Base-by-base conservation (phyloP, 257 asterid genomes). In the Solanum ossicruentum region DNA sequence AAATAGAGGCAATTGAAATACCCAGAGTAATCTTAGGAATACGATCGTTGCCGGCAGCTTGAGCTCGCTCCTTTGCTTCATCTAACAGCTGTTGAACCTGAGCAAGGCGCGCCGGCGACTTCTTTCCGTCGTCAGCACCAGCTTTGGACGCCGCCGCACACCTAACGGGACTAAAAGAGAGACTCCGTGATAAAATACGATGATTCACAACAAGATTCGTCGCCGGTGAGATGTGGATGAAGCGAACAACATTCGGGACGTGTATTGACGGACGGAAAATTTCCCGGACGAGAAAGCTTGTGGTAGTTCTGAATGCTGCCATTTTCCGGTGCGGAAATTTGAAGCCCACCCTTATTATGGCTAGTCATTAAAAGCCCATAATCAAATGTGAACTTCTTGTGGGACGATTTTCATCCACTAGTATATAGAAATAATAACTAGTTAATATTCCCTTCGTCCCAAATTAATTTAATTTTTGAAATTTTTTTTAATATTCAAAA, bases 1-100 rank as follows among this genome's bases (percentile, higher is more conserved):
- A 2, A 70, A 55, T 45, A 17, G 20, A 83, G 49, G 16, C 20
- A 65, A 70, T 72, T 60, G 83, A 85, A 21, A 67, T 91, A 95
- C 98, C 98, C 12, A 95, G 88, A 28, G 92, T 87, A 85, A 96
- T 90, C 89, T 87, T 93, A 41, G 99, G 98, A 67, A 92, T 90
- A 47, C 96, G 95, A 88, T 92, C 93, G 81, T 87, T 83, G 12
- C 95, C 97, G 2, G 90, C 93, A 28, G 90, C 96, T 87, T 90
- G 90, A 87, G 93, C 92, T 13, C 98, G 95, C 85, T 96, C 98
- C 86, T 89, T 92, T 3, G 99, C 98, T 73, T 94, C 95, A 84
- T 89, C 67, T 55, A 96, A 85, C 71, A 93, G 90, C 85, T 94
- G 91, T 85, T 93, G 95, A 21, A 96, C 97, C 93, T 92, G 97